Evolutionary conservation across 345 rosid genomes (phyloP).

Genomic region (Euclidium syriacum): DNA sequence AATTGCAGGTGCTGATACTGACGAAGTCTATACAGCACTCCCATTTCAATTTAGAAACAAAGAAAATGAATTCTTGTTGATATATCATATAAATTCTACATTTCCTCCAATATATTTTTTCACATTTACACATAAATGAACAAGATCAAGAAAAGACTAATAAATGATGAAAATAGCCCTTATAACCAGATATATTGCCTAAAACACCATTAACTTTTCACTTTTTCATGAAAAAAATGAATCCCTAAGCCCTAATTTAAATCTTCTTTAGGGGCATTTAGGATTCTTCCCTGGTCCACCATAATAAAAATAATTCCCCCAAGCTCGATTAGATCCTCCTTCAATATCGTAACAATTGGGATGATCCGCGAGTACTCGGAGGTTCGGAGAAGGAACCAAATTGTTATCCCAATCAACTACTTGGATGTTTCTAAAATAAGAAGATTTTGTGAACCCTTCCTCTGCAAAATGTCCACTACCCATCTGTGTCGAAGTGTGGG

Average conservation of each 20-base stretch:
- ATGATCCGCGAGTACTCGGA: constrained; percentile 76
- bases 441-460: constrained; percentile 89
- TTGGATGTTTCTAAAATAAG: constrained; percentile 89
- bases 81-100: constrained; percentile 3
- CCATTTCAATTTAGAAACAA: neutral
- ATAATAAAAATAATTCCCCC: constrained; percentile 94
- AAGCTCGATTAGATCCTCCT: constrained; percentile 72
- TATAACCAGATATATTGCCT: constrained; percentile 6
- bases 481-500: constrained; percentile 89
- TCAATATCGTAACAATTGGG: constrained; percentile 87
- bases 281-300: constrained; percentile 96
- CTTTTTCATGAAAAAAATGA: neutral
- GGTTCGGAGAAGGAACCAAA: constrained; percentile 61
- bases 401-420: constrained; percentile 96
- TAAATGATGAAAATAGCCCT: neutral
- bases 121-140: constrained; percentile 22
- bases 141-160: neutral
- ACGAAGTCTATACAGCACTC: neutral
- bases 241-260: neutral
- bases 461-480: constrained; percentile 95
- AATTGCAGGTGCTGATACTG: neutral
- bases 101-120: constrained; percentile 6
- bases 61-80: neutral
- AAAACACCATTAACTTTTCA: neutral
- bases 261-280: constrained; percentile 50